Base-by-base conservation (phyloP, 1,139 yeast genomes). In the Maudiozyma humilis region DNA sequence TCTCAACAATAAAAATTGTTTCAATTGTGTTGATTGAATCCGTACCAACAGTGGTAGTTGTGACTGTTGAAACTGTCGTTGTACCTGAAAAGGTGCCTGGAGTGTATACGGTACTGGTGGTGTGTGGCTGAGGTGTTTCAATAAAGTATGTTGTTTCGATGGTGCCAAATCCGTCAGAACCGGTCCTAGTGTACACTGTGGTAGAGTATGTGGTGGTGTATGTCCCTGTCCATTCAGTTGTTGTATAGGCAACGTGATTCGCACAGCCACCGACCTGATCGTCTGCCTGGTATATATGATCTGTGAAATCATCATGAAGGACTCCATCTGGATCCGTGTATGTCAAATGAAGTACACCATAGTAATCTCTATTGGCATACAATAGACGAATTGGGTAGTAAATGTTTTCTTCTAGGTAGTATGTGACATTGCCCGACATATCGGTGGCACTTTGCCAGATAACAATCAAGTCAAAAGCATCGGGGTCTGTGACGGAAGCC, bases 11-110 rank as follows among this genome's bases (percentile, higher is more conserved):
- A 17, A 14, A 32, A 25, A 34, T 18, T 2, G 37, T 34, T 10
- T 41, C 40, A 41, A 32, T 19, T 19, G 36, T 36, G 14, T 13
- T 15, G n/a, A 20, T 6, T 5, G 35, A 25, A 18, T 41, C 36
- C 4, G 27, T 5, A 31, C 38, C 38, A 6, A 23, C 27, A 23
- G 27, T 23, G 27, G 6, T 6, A 6, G 27, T 23, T 23, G 27
- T 23, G 10, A 6, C 6, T 10, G 27, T 23, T 23, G 27, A 23
- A 23, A 23, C 10, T 23, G 27, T 23, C 10, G 27, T 23, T 32
- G 36, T 32, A 7, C 18, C 27, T 23, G 27, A 6, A 10, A 23
- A 6, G 6, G 27, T 6, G 27, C 27, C 27, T 6, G 27, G 27
- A 6, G 27, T 23, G 10, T 23, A 23, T 10, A 25, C 17, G n/a